Evolutionary conservation across 495 filamentous ascomycete species (phyloP).

Genomic region (Xylaria flabelliformis): DNA sequence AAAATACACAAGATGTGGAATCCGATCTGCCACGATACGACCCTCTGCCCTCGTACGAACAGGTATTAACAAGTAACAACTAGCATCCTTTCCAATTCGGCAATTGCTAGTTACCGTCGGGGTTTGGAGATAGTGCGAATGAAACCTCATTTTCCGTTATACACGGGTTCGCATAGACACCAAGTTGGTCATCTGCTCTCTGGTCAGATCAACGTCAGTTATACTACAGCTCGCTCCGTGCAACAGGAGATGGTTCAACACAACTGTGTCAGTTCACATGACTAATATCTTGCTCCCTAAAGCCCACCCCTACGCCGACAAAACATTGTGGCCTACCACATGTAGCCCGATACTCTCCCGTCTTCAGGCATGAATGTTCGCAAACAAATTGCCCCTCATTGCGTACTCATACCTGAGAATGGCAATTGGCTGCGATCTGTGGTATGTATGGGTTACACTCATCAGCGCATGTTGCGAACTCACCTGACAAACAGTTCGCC

Average conservation of each 20-base stretch:
- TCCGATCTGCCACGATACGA: slow-evolving; percentile 20
- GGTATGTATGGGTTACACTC: not conserved
- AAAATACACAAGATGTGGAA: not conserved
- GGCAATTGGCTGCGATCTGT: not conserved
- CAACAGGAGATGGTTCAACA: not conserved
- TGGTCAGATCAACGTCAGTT: not conserved
- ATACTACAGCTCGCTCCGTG: not conserved
- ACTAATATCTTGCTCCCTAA: not conserved
- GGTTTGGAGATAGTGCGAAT: not conserved
- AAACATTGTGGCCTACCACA: not conserved
- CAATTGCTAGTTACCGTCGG: not conserved
- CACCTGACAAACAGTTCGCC: not conserved
- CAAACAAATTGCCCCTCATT: not conserved
- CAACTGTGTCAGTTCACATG: not conserved
- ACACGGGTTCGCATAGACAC: not conserved
- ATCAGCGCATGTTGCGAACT: not conserved
- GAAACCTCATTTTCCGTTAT: not conserved
- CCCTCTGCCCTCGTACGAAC: slow-evolving; percentile 21
- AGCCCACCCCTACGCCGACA: not conserved
- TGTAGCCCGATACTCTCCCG: not conserved
- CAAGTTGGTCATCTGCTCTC: not conserved
- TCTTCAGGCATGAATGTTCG: not conserved
- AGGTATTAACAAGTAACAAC: not conserved
- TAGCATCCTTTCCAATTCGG: not conserved
- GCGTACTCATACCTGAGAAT: not conserved